Conservation (phyloP, 441 rosid species). For the Breynia disticha region DNA sequence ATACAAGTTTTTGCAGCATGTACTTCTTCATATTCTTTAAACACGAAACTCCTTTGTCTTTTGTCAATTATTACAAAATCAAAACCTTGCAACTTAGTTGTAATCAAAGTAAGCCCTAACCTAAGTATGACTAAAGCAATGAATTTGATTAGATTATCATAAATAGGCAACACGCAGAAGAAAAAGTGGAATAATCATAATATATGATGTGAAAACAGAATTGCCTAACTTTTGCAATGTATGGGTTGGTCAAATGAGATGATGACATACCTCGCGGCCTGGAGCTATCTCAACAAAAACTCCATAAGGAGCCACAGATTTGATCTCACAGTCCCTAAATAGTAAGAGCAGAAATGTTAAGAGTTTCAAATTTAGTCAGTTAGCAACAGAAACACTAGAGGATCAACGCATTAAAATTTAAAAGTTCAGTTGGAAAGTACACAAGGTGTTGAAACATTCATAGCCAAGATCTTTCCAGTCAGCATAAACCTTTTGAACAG, state of each 20-base stretch:
- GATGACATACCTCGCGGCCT: conserved; percentile 67
- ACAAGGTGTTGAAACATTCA: background rate
- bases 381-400: conserved; percentile 6
- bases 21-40: too few relatives aligned
- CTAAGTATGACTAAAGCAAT: too few relatives aligned
- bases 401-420: background rate
- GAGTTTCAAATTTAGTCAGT: conserved; percentile 11
- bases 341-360: conserved; percentile 10
- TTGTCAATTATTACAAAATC: too few relatives aligned
- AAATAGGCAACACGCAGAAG: too few relatives aligned
- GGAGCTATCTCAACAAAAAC: conserved; percentile 96
- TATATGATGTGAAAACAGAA: too few relatives aligned
- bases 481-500: background rate
- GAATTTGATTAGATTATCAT: too few relatives aligned
- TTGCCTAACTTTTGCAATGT: background rate
- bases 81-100: too few relatives aligned
- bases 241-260: conserved; percentile 2
- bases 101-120: too few relatives aligned
- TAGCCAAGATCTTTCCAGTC: background rate
- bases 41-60: too few relatives aligned
- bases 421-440: background rate
- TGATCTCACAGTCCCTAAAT: conserved; percentile 84
- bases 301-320: conserved; percentile 82
- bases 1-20: too few relatives aligned
- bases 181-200: too few relatives aligned